Evolutionary conservation across 495 filamentous ascomycete species (phyloP).

Genomic region (Penicillium roqueforti): DNA sequence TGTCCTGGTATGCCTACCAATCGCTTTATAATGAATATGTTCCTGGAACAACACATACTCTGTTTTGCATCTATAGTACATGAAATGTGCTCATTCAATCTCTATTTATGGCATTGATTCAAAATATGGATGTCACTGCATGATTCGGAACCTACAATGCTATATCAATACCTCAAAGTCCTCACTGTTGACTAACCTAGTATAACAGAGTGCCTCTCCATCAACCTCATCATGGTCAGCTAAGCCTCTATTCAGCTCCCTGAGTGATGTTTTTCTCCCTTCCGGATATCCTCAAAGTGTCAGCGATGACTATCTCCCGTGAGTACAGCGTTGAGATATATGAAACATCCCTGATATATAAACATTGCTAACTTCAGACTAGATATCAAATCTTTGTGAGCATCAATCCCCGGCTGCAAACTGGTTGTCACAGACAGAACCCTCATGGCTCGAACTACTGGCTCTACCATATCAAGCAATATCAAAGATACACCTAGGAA

Average conservation of each 20-base stretch:
- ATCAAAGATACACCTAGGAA: neutral
- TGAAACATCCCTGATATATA: neutral
- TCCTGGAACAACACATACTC: neutral
- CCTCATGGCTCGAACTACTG: neutral
- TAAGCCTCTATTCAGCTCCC: slow-evolving; percentile 24
- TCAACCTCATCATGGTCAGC: slow-evolving; percentile 29
- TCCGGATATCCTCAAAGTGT: slow-evolving; percentile 90
- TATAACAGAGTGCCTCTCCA: slow-evolving; percentile 9
- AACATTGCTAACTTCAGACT: slow-evolving; percentile 4
- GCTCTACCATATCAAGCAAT: neutral
- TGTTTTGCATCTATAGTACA: neutral
- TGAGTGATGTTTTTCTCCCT: slow-evolving; percentile 70
- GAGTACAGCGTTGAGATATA: slow-evolving; percentile 27
- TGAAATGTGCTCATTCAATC: neutral
- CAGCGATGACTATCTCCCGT: slow-evolving; percentile 81
- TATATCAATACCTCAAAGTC: neutral
- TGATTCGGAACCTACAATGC: neutral
- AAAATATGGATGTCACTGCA: neutral
- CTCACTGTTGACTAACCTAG: neutral
- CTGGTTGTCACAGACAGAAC: neutral
- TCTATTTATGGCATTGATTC: neutral
- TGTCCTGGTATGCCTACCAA: neutral
- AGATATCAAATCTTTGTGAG: slow-evolving; percentile 68
- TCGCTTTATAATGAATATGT: neutral
- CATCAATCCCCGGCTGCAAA: neutral